Conservation (phyloP, 2,329 filamentous ascomycete species). For the Metarhizium anisopliae region DNA sequence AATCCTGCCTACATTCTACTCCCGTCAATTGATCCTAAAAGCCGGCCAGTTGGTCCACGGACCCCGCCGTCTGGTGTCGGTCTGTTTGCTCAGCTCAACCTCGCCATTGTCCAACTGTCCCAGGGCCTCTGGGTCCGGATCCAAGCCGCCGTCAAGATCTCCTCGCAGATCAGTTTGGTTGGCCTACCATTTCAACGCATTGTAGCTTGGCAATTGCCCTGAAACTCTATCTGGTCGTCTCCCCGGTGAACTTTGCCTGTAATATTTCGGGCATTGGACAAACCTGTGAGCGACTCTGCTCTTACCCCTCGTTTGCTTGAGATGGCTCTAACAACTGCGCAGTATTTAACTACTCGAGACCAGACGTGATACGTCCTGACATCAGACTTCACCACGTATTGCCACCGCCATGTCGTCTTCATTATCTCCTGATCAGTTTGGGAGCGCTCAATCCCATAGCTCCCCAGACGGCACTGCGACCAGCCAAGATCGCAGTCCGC, state of each 20-base stretch:
- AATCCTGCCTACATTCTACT: too few species aligned
- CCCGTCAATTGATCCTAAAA: too few species aligned
- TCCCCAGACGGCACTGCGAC: conserved; percentile 17
- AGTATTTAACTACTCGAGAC: background rate
- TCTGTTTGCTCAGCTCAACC: too few species aligned
- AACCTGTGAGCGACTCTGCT: background rate
- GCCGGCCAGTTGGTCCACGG: too few species aligned
- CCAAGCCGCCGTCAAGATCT: too few species aligned
- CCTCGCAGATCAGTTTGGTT: background rate
- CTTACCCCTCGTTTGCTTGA: background rate
- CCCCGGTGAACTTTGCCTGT: background rate
- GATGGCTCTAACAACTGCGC: background rate
- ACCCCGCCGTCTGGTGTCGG: too few species aligned
- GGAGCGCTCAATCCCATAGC: conserved; percentile 16
- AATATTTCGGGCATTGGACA: background rate
- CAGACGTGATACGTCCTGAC: background rate
- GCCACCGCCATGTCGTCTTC: conserved; percentile 26
- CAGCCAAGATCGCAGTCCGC: conserved; percentile 27
- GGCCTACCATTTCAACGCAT: background rate
- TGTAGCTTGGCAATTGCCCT: background rate
- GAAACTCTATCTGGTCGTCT: background rate
- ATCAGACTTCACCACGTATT: background rate
- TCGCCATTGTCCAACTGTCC: background rate
- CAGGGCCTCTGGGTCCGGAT: too few species aligned
- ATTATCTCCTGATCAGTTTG: conserved; percentile 31